Evolutionary conservation across 805 yeast species (phyloP), one percentile per base, ranked within the genome.

Genomic region (Zygosaccharomyces pseudorouxii): DNA sequence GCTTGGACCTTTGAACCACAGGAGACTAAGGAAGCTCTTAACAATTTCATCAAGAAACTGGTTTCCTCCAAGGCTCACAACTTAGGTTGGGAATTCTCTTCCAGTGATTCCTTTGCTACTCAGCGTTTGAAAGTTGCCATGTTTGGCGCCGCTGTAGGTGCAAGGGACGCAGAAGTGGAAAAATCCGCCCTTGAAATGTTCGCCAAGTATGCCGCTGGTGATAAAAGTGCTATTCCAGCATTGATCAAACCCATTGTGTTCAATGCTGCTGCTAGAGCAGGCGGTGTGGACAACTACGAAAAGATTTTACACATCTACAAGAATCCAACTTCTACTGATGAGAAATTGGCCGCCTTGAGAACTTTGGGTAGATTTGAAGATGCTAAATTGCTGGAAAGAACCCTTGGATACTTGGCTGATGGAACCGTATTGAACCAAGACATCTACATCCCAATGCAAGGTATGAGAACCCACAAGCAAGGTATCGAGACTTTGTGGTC

Each of bases 391-490:
- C 71, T 80, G 49, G 70, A 78, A 58, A 79, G 79, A 72, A 78
- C 86, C 5, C 70, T 82, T 25, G 74, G 69, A 3, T 73, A 74
- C 60, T 64, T 82, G 54, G 75, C 83, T 53, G 79, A 82, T 53
- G 83, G 84, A 27, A 68, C 81, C 41, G 71, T 74, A 37, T 72
- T 85, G 51, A 78, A 80, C 56, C 95, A 87, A 72, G 95, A 87
- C 64, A 76, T 84, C 47, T 81, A 81, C 69, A 76, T 81, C 55
- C 95, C 96, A 54, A 74, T 92, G 80, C 78, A 72, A 52, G 90
- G 93, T 38, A 71, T 88, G 72, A 73, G 84, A 58, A 61, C 77
- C 11, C 81, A 81, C 59, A 74, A 70, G 46, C 73, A 71, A 38
- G 95, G 96, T 71, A 72, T 84, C 49, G 79, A 79, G 55, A 77